phyloP scores from a whole-genome alignment of 2,329 filamentous ascomycete genomes.

The Fusarium keratoplasticum region DNA sequence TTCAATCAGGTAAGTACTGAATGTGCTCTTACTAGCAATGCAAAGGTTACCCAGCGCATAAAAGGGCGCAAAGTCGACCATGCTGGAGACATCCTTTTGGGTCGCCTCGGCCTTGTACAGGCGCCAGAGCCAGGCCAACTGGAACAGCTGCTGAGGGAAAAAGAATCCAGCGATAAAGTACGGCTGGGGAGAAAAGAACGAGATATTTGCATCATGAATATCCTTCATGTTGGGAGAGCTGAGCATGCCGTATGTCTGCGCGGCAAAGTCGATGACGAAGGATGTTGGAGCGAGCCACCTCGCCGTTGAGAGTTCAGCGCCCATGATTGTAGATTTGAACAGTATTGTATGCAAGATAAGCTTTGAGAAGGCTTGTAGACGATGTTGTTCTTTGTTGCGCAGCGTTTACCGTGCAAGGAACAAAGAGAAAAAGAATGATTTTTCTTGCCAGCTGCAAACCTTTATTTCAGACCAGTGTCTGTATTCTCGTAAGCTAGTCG shows the following conservation, averaged over 20 bases:
- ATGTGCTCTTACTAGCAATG: neutral
- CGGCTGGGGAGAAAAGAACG: constrained; percentile 10
- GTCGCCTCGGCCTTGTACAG: neutral
- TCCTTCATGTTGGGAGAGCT: constrained; percentile 15
- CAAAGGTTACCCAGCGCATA: neutral
- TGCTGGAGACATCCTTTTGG: neutral
- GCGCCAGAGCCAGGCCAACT: constrained; percentile 3
- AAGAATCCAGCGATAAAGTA: constrained; percentile 11
- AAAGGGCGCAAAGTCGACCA: constrained; percentile 1
- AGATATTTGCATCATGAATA: constrained; percentile 8
- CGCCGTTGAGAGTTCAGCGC: constrained; percentile 3
- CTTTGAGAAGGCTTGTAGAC: neutral
- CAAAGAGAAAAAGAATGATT: neutral
- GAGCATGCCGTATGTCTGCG: constrained; percentile 6
- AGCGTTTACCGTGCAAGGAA: neutral
- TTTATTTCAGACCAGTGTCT: neutral
- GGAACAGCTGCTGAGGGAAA: neutral
- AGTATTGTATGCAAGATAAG: neutral
- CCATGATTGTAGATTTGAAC: neutral
- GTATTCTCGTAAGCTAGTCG: neutral
- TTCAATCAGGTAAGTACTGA: neutral
- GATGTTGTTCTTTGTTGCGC: neutral
- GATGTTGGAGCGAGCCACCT: constrained; percentile 5
- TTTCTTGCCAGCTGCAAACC: neutral
- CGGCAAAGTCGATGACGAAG: constrained; percentile 5